These are phyloP conservation scores for Diaporthe vaccinii DNA, from an alignment of 2,329 filamentous ascomycete species.

Conservation along the genomic window DNA sequence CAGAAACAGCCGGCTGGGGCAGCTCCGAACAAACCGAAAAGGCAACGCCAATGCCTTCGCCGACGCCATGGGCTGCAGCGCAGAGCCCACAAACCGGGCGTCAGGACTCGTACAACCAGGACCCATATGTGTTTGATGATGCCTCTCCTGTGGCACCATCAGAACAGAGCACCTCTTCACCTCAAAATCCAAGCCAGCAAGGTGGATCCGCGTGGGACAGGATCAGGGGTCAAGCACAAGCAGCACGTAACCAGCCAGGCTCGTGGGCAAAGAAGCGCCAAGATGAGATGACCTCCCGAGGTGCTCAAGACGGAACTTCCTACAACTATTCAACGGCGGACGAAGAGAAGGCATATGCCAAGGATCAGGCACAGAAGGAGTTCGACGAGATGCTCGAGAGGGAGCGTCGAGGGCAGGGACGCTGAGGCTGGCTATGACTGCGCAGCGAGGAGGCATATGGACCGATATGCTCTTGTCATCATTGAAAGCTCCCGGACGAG, in stretches of 20 bases:
- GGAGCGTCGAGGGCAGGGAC: constrained; percentile 49
- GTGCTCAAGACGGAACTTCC: constrained; percentile 37
- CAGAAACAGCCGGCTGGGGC: constrained; percentile 19
- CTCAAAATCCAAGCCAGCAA: constrained; percentile 6
- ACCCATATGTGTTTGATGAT: constrained; percentile 40
- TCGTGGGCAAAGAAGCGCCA: constrained; percentile 40
- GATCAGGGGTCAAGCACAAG: constrained; percentile 37
- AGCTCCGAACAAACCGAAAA: constrained; percentile 30
- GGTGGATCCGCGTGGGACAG: constrained; percentile 42
- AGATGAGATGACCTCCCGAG: constrained; percentile 44
- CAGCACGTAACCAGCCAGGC: constrained; percentile 2
- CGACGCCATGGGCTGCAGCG: constrained; percentile 19
- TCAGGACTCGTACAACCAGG: constrained; percentile 10
- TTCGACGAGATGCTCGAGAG: constrained; percentile 64
- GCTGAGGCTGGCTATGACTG: background rate
- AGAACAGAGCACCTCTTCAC: constrained; percentile 7
- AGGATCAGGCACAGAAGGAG: constrained; percentile 63
- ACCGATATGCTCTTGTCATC: background rate
- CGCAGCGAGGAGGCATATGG: background rate
- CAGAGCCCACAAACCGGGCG: constrained; percentile 21
- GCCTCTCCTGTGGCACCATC: constrained; percentile 39
- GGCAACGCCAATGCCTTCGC: constrained; percentile 5
- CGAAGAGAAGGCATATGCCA: constrained; percentile 54
- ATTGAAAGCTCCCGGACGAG: background rate
- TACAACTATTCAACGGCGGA: constrained; percentile 55